phyloP scores from a whole-genome alignment of 805 yeast species.

The Kazachstania taianensis region DNA sequence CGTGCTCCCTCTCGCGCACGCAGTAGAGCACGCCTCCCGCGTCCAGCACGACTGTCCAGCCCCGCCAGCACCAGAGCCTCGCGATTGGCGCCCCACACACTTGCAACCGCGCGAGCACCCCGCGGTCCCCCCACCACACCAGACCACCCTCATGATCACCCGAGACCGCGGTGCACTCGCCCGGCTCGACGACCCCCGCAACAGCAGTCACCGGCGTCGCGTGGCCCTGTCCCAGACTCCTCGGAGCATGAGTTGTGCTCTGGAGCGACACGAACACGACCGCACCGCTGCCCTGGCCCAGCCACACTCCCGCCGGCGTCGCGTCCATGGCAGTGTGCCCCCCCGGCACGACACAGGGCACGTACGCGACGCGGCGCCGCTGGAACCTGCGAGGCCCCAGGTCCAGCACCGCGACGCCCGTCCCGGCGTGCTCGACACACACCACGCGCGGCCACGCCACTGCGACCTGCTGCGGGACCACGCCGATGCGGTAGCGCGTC shows the following conservation, averaged over 20 bases:
- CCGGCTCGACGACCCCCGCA: constrained; percentile 11
- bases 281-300: constrained; percentile 30
- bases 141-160: constrained; percentile 27
- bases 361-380: constrained; percentile 25
- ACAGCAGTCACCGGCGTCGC: constrained; percentile 26
- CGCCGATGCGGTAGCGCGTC: constrained; percentile 26
- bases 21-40: constrained; percentile 17
- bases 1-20: constrained; percentile 16
- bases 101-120: constrained; percentile 10
- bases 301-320: constrained; percentile 26
- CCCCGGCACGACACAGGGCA: constrained; percentile 31
- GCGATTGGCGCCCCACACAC: constrained; percentile 17
- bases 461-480: constrained; percentile 21
- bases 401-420: not conserved
- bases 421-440: constrained; percentile 25
- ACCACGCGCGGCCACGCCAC: constrained; percentile 29
- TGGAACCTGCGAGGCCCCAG: too few species aligned
- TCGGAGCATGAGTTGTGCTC: constrained; percentile 27
- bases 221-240: constrained; percentile 22
- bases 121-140: constrained; percentile 29
- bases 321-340: constrained; percentile 31
- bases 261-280: constrained; percentile 27
- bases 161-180: constrained; percentile 26
- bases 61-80: constrained; percentile 16
- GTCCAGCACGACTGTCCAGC: constrained; percentile 20